Evolutionary conservation across 768 basidiomycete genomes (phyloP).

Genomic region (Lactarius hengduanensis): DNA sequence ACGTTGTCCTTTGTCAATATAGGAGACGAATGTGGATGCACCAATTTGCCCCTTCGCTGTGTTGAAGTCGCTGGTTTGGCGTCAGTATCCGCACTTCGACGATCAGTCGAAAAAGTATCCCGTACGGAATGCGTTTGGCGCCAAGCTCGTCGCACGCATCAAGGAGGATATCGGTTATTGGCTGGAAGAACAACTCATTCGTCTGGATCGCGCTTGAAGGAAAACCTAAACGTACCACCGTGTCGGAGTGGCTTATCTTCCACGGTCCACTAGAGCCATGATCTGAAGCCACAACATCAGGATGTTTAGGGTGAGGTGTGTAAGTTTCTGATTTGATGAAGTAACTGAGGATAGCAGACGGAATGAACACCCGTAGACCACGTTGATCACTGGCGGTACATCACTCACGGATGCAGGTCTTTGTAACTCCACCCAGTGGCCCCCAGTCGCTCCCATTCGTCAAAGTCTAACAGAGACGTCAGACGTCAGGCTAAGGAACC

Average conservation of each 20-base stretch:
- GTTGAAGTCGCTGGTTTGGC: constrained; percentile 23
- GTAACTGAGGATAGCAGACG: constrained; percentile 10
- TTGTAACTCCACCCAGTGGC: constrained; percentile 30
- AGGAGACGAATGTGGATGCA: constrained; percentile 19
- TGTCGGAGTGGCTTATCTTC: constrained; percentile 15
- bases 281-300: constrained; percentile 14
- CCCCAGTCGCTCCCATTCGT: constrained; percentile 30
- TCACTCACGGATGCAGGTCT: constrained; percentile 27
- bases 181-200: constrained; percentile 3
- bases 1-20: constrained; percentile 22
- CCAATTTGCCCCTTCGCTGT: constrained; percentile 22
- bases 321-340: constrained; percentile 26
- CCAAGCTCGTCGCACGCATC: constrained; percentile 24
- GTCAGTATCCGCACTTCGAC: background rate
- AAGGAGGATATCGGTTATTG: constrained; percentile 20
- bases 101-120: background rate
- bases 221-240: background rate
- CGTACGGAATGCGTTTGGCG: constrained; percentile 21
- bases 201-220: background rate
- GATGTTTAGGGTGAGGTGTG: constrained; percentile 12
- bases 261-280: constrained; percentile 23
- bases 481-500: background rate
- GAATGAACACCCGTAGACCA: background rate
- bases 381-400: background rate
- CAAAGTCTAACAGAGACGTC: constrained; percentile 21